Evolutionary conservation across 352 stramenopile species (phyloP), one percentile per base, ranked within the genome.

Genomic region (Pythium oligandrum): DNA sequence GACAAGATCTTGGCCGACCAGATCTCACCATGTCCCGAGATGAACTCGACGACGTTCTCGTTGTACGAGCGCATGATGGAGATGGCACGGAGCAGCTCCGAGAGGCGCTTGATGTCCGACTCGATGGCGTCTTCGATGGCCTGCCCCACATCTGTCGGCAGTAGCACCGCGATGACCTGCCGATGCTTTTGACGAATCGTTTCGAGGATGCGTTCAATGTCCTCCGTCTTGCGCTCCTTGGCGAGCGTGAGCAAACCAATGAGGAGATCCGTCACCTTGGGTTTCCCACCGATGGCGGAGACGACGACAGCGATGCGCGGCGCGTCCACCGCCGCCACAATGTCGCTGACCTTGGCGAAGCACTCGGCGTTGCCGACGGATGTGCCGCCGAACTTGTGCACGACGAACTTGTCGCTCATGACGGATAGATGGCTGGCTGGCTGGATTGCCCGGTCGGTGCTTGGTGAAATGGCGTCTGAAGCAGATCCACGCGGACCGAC

Each of bases 341-440:
- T 94, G 51, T 84, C 66, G n/a, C 63, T 63, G 30, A 94, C 83
- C 39, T 86, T 78, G 47, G 78, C 84, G 58, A 99, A 96, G 56
- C 93, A 92, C 48, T 93, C 82, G 46, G 90, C 78, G 66, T 94
- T 97, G 47, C 94, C 95, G 31, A 99, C 76, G 43, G 86, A 98
- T 46, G 87, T 98, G 40, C 96, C 96, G 53, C 96, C 96, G 71
- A 99, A 99, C 67, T 99, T 99, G 76, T 98, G 96, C 35, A 98
- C 91, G 36, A 98, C 89, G 40, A 91, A 94, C 61, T 88, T 75
- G 60, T 70, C n/a, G 56, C 59, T 57, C 57, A 69, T 65, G 36
- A 47, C 48, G 4, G 33, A 8, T 38, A 36, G 26, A 47, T 37
- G 50, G 52, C 40, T 33, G 32, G 4, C 3, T n/a, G 26, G 48